Evolutionary conservation across 345 rosid genomes (phyloP).

Genomic region (Sisymbrium irio): DNA sequence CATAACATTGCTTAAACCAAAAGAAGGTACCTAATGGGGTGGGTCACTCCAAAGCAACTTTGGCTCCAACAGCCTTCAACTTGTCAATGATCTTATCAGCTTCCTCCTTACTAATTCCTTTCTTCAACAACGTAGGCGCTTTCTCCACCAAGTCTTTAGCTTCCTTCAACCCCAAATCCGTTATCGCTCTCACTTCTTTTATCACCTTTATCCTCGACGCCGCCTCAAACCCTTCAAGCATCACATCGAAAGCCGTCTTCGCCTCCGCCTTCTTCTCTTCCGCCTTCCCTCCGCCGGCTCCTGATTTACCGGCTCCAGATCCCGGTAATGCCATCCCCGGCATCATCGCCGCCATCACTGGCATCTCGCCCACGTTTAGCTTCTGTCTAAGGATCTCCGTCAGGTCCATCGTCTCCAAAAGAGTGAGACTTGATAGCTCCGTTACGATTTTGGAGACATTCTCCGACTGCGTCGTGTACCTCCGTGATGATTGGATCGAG

Average conservation of each 20-base stretch:
- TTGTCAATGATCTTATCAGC: slow-evolving; percentile 79
- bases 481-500: slow-evolving; percentile 10
- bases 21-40: slow-evolving; percentile 11
- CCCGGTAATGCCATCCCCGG: slow-evolving; percentile 75
- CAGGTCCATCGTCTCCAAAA: slow-evolving; percentile 70
- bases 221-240: slow-evolving; percentile 77
- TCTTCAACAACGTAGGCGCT: slow-evolving; percentile 76
- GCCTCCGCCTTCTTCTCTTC: slow-evolving; percentile 55
- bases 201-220: slow-evolving; percentile 82
- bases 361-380: slow-evolving; percentile 63
- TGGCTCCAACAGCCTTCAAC: slow-evolving; percentile 85
- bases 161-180: slow-evolving; percentile 86
- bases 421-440: slow-evolving; percentile 66
- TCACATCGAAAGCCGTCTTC: slow-evolving; percentile 72
- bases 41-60: slow-evolving; percentile 74
- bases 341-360: slow-evolving; percentile 87
- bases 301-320: slow-evolving; percentile 43
- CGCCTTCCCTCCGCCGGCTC: slow-evolving; percentile 41
- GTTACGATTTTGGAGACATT: slow-evolving; percentile 54
- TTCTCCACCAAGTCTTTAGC: slow-evolving; percentile 98
- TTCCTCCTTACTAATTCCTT: slow-evolving; percentile 87
- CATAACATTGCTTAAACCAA: neutral
- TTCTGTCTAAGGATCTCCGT: slow-evolving; percentile 63
- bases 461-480: slow-evolving; percentile 37
- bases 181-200: slow-evolving; percentile 83